A percentile compares a stretch with the other conserved stretches of the same genome.
Conservation (phyloP, 208 protist genomes). For the Herpetomonas muscarum region DNA sequence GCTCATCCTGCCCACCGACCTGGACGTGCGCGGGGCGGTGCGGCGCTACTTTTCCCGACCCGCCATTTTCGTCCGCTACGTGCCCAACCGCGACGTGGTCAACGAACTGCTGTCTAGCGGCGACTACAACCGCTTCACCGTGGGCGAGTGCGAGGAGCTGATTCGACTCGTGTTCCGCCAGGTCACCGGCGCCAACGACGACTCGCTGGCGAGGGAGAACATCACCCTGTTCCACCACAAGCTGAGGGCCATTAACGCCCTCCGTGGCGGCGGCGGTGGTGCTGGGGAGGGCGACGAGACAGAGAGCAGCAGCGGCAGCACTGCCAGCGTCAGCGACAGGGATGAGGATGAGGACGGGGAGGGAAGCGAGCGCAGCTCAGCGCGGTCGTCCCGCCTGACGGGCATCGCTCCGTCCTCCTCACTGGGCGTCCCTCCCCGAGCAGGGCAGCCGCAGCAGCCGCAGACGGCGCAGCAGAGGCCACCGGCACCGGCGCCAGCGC, state of each 20-base stretch:
- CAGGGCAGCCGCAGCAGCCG: conserved; percentile 14
- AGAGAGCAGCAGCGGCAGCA: neutral
- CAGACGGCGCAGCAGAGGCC: conserved; percentile 6
- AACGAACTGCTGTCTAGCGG: conserved; percentile 76
- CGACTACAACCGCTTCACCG: conserved; percentile 58
- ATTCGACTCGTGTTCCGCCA: conserved; percentile 75
- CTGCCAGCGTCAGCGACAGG: neutral
- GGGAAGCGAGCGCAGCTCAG: neutral
- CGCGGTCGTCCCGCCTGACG: neutral
- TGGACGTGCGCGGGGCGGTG: conserved; percentile 65
- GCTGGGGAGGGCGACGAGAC: neutral
- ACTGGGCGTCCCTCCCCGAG: conserved; percentile 1
- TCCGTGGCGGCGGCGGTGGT: neutral
- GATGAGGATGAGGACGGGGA: neutral
- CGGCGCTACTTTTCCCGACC: conserved; percentile 58
- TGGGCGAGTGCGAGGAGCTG: conserved; percentile 69
- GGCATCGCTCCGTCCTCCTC: no score
- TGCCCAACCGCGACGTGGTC: conserved; percentile 72
- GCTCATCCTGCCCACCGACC: conserved; percentile 60
- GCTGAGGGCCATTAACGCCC: conserved; percentile 26
- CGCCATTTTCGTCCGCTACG: conserved; percentile 69
- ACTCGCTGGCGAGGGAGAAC: conserved; percentile 41
- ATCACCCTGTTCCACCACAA: conserved; percentile 55
- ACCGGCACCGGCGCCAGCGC: neutral
- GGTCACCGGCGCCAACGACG: conserved; percentile 59